Conservation (phyloP, 2,329 filamentous ascomycete genomes). For the Microdochium paspali region DNA sequence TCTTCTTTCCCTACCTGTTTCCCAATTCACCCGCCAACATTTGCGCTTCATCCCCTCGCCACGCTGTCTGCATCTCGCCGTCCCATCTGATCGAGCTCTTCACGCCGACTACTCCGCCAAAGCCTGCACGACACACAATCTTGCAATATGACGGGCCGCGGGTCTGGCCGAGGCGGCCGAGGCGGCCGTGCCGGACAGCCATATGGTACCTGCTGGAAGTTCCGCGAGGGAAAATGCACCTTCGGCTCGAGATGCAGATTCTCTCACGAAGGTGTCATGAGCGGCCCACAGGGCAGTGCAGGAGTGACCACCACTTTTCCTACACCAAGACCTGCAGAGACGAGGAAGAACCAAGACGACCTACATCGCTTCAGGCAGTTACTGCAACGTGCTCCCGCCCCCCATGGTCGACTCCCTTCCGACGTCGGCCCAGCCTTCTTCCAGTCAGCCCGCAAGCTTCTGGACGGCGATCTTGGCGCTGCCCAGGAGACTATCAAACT, state of each 20-base stretch:
- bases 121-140: too few species aligned
- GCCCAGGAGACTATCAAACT: slow-evolving; percentile 18
- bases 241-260: slow-evolving; percentile 7
- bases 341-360: slow-evolving; percentile 34
- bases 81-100: too few species aligned
- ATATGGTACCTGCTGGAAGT: slow-evolving; percentile 2
- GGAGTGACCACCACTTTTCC: not conserved
- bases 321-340: slow-evolving; percentile 23
- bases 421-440: slow-evolving; percentile 14
- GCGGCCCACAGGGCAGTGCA: slow-evolving; percentile 6
- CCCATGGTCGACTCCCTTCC: not conserved
- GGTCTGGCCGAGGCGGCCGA: not conserved
- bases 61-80: too few species aligned
- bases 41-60: too few species aligned
- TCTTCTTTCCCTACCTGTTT: too few species aligned
- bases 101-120: too few species aligned
- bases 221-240: slow-evolving; percentile 4
- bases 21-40: too few species aligned
- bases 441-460: slow-evolving; percentile 15
- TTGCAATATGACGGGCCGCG: too few species aligned
- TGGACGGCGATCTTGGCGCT: slow-evolving; percentile 18
- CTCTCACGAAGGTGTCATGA: slow-evolving; percentile 14
- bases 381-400: slow-evolving; percentile 4
- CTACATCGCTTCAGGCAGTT: slow-evolving; percentile 29
- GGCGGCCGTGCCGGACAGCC: not conserved